Percentiles rank a stretch among this genome's conserved stretches.
These are phyloP conservation scores for Colletotrichum lentis DNA, from an alignment of 2,329 filamentous ascomycete species.

Conservation along the genomic window DNA sequence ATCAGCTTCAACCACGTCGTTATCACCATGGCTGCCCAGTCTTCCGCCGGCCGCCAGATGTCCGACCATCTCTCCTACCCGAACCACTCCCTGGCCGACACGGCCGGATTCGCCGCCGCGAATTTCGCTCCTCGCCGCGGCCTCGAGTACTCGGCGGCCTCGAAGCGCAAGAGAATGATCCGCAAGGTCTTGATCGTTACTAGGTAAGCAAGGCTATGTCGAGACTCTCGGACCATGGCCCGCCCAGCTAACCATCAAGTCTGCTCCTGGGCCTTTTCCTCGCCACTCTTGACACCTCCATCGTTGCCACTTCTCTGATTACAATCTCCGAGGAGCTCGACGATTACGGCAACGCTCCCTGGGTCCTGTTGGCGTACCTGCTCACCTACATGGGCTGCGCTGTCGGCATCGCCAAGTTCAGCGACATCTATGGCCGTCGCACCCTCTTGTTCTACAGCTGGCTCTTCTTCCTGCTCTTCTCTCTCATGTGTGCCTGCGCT, in stretches of 20 bases:
- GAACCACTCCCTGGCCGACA: conserved; percentile 41
- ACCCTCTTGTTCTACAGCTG: conserved; percentile 60
- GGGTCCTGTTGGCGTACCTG: conserved; percentile 65
- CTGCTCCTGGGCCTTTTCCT: conserved; percentile 61
- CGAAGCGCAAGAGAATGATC: conserved; percentile 16
- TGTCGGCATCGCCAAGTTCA: conserved; percentile 65
- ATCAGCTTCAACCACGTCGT: background rate
- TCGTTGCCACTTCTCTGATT: conserved; percentile 66
- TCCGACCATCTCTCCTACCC: conserved; percentile 39
- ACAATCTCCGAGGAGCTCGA: conserved; percentile 62
- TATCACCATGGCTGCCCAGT: conserved; percentile 3
- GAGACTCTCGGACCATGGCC: background rate
- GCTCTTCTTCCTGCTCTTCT: conserved; percentile 64
- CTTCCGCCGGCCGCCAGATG: conserved; percentile 17
- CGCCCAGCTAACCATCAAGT: conserved; percentile 22
- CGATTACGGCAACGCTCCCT: conserved; percentile 61
- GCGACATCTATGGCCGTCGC: conserved; percentile 66
- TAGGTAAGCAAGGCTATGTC: conserved; percentile 44
- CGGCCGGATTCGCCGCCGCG: conserved; percentile 32
- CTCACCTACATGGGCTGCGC: conserved; percentile 67
- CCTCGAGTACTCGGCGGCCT: background rate
- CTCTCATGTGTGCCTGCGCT: conserved; percentile 61
- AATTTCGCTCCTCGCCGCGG: conserved; percentile 7
- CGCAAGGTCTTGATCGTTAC: conserved; percentile 48
- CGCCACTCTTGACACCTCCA: conserved; percentile 65